Evolutionary conservation across 2,329 filamentous ascomycete species (phyloP), one percentile per base, ranked within the genome.

Genomic region (Hymenoscyphus salicellus): DNA sequence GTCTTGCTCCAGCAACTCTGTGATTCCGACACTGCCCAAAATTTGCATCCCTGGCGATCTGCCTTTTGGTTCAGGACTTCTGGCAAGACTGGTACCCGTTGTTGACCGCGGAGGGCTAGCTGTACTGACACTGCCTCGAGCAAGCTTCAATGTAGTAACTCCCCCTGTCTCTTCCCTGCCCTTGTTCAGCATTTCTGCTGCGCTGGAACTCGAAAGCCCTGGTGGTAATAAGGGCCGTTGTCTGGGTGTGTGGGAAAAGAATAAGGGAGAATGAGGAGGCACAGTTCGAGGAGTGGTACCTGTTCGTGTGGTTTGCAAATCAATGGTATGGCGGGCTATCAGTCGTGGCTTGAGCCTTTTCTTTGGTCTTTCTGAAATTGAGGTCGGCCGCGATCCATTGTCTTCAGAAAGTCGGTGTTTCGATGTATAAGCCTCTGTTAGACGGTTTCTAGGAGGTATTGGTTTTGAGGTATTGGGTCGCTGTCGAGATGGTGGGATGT

Each of bases 1-100:
- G 74, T 95, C 91, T 69, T 90, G 85, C 72, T 94, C 90, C 49
- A 95, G 77, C 46, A 94, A 78, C 75, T 94, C 91, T 23, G 89
- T 77, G 10, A 92, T 82, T 28, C 89, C 88, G 60, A 93, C 81
- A 30, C 84, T 83, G 52, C 85, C 84, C 4, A 93, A 79, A 60
- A 86, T 78, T 60, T 86, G 82, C 55, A 86, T 68, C 5, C 81
- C 80, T 1, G 84, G 80, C 0, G 79, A 55, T 62, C 80, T 77
- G 5, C 79, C 76, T 66, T 79, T 74, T 66, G 79, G 76, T 63
- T 87, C 86, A 8, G 85, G 82, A 61, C 83, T 87, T 55, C 78
- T 74, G 32, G 80, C 79, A 16, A 83, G 76, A n/a, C 79, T 75
- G 14, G 80, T 38, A 38, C 3, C 36, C 36, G 33, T 36, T 68